These are phyloP conservation scores for Angophora floribunda DNA, from an alignment of 345 rosid species.

Conservation along the genomic window DNA sequence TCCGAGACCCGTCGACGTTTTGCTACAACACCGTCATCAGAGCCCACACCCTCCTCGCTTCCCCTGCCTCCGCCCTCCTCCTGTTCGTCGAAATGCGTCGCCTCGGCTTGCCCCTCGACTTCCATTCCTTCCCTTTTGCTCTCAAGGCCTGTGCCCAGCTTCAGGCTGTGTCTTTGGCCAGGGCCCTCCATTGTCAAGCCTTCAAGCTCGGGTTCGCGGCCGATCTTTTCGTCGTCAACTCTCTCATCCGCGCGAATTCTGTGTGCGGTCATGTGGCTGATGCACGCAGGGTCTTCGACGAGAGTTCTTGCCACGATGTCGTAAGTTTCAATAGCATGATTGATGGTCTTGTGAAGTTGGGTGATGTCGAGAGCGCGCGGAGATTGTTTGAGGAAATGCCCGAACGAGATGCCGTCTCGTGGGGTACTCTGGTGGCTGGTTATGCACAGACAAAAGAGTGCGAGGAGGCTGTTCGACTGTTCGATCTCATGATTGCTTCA, in stretches of 20 bases:
- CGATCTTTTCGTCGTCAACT: constrained; percentile 45
- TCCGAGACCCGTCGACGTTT: constrained; percentile 46
- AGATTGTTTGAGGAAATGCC: constrained; percentile 51
- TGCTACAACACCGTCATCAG: constrained; percentile 48
- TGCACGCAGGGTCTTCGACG: constrained; percentile 41
- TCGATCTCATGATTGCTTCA: constrained; percentile 30
- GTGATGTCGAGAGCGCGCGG: constrained; percentile 36
- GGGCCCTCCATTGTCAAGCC: constrained; percentile 41
- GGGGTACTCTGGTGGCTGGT: constrained; percentile 64
- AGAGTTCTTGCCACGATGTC: constrained; percentile 40
- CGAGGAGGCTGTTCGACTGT: constrained; percentile 38
- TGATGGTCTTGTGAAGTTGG: constrained; percentile 43
- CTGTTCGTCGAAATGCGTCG: constrained; percentile 50
- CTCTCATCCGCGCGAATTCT: constrained; percentile 30
- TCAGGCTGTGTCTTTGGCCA: constrained; percentile 5
- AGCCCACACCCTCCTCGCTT: constrained; percentile 32
- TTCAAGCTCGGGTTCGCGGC: constrained; percentile 35
- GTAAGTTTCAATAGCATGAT: constrained; percentile 55
- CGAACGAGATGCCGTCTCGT: constrained; percentile 47
- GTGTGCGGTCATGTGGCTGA: background rate
- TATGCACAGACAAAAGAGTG: constrained; percentile 31
- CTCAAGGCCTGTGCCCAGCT: constrained; percentile 53
- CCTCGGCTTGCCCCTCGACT: constrained; percentile 43
- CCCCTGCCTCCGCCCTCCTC: constrained; percentile 38
- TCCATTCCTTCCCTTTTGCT: constrained; percentile 52